Base-by-base conservation (phyloP, 345 rosid genomes). In the Salix suchowensis region DNA sequence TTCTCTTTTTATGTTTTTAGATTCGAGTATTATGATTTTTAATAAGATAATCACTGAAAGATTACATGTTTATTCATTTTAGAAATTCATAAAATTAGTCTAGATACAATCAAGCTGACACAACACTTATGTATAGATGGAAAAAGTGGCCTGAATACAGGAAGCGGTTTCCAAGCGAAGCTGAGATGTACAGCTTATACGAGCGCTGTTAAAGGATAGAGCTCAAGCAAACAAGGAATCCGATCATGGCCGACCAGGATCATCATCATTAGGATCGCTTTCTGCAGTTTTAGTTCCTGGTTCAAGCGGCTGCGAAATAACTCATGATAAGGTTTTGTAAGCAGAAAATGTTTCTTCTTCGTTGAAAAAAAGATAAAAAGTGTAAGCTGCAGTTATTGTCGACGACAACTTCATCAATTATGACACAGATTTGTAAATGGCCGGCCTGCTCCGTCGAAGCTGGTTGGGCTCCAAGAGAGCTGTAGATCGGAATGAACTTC, bases 31-130 rank as follows among this genome's bases (percentile, higher is more conserved):
- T 32, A 32, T 32, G 0, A 4, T 4, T 32, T 0, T 30, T 30
- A 30, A 30, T 30, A 24, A 24, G 24, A 32, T 32, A 0, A 32
- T 4, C 3, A 32, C 5, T 32, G 5, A 3, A 32, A 32, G 0
- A 0, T 32, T 32, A 32, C 0, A 32, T 32, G 0, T 0, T 32
- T 5, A 32, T 32, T 32, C 4, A 32, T 32, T 32, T 32, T 0
- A 32, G 0, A 0, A 0, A 32, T 4, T 0, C 5, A 0, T 32
- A 4, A 3, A 32, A 32, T 32, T 32, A 3, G 34, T 32, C 5
- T 32, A 32, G 3, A 2, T 32, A 30, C 32, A 2, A n/a, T n/a
- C 4, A 30, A 2, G 4, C 32, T 30, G 3, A 30, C 30, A 0
- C 2, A 28, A 30, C 32, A 30, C 4, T 4, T 3, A 3, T 30